Percentiles rank a stretch among this genome's conserved stretches.
phyloP scores from a whole-genome alignment of 2,329 filamentous ascomycete genomes.

The Neopestalotiopsis sp. region DNA sequence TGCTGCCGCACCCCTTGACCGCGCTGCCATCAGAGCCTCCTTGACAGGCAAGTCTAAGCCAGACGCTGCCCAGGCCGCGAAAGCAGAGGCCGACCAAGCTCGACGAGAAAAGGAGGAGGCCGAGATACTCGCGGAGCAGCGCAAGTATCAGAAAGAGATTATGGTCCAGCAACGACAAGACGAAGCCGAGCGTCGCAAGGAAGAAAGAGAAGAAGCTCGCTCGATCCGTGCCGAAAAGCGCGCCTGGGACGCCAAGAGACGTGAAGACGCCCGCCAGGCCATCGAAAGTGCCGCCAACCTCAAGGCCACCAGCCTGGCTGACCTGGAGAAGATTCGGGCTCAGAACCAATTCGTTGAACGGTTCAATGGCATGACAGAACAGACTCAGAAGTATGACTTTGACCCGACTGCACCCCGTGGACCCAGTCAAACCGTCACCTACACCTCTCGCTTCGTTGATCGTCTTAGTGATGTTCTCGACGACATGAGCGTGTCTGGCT shows the following conservation, averaged over 20 bases:
- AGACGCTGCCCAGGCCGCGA: neutral
- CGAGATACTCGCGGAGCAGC: neutral
- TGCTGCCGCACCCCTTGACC: neutral
- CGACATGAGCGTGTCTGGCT: slow-evolving; percentile 10
- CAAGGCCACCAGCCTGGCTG: neutral
- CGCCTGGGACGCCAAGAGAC: neutral
- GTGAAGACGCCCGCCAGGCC: neutral
- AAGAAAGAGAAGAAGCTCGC: neutral
- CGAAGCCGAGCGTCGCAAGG: neutral
- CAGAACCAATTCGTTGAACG: neutral
- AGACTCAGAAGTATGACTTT: neutral
- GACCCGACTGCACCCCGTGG: slow-evolving; percentile 1
- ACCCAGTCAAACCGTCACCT: slow-evolving; percentile 15
- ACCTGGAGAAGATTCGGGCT: neutral
- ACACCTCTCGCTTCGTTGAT: slow-evolving; percentile 12
- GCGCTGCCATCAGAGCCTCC: neutral
- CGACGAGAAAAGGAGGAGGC: neutral
- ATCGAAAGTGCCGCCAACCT: neutral
- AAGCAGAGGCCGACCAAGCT: neutral
- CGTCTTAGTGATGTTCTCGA: slow-evolving; percentile 10
- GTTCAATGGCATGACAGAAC: neutral
- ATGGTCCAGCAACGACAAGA: neutral
- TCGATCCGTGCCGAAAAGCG: neutral
- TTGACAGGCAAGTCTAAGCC: neutral
- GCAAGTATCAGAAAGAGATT: neutral